Conservation (phyloP, 1,284 basidiomycete species). For the Marasmius oreades region DNA sequence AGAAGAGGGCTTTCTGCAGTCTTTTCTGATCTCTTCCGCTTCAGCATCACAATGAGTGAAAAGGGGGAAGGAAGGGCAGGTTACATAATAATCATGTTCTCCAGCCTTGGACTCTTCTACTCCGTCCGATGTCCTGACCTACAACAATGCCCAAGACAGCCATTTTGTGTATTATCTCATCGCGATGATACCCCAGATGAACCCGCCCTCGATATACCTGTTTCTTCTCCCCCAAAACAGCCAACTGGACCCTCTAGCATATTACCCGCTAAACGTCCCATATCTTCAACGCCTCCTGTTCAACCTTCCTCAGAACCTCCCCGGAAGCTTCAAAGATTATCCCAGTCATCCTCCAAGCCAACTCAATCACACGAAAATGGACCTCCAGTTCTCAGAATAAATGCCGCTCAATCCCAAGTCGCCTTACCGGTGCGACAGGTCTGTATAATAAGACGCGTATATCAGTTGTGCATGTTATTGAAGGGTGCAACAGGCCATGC, state of each 20-base stretch:
- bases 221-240: constrained; percentile 7
- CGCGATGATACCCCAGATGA: not conserved
- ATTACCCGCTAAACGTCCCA: constrained; percentile 37
- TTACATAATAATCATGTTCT: not conserved
- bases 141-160: not conserved
- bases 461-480: constrained; percentile 1
- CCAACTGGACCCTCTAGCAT: constrained; percentile 16
- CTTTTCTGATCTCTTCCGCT: constrained; percentile 4
- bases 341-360: constrained; percentile 35
- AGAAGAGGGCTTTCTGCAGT: not conserved
- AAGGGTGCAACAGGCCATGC: constrained; percentile 50
- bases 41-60: not conserved
- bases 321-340: constrained; percentile 56
- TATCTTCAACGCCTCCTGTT: constrained; percentile 20
- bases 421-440: constrained; percentile 71
- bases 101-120: not conserved
- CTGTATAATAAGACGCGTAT: constrained; percentile 11
- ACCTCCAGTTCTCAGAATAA: constrained; percentile 62
- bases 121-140: not conserved
- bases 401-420: constrained; percentile 61
- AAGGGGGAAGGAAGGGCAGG: not conserved
- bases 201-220: not conserved
- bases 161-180: constrained; percentile 1
- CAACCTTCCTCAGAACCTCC: constrained; percentile 44
- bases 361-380: constrained; percentile 40